A percentile compares a stretch with the other conserved stretches of the same genome.
These are phyloP conservation scores for Xenoacremonium recifei DNA, from an alignment of 2,329 filamentous ascomycete species.

Conservation along the genomic window DNA sequence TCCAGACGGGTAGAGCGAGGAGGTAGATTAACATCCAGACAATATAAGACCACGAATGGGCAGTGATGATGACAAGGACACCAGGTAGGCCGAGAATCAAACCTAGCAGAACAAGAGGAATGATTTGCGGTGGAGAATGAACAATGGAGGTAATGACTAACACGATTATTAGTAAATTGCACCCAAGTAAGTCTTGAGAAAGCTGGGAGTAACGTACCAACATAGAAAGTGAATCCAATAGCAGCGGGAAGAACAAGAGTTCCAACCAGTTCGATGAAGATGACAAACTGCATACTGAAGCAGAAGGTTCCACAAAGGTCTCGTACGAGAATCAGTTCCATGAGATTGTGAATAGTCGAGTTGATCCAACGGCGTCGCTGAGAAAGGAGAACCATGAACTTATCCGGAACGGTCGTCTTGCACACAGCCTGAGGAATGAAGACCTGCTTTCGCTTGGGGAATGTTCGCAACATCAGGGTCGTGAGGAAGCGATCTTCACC, in stretches of 20 bases:
- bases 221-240: constrained; percentile 95
- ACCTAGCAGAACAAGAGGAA: constrained; percentile 83
- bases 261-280: constrained; percentile 92
- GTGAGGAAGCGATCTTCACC: constrained; percentile 95
- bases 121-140: constrained; percentile 73
- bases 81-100: constrained; percentile 93
- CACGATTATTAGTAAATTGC: constrained; percentile 6
- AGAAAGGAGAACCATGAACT: constrained; percentile 88
- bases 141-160: constrained; percentile 84
- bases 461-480: constrained; percentile 96
- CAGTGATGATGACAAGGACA: constrained; percentile 87
- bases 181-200: not conserved
- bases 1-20: constrained; percentile 91
- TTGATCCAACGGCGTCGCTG: constrained; percentile 99
- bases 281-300: constrained; percentile 99
- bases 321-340: constrained; percentile 93
- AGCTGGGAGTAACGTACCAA: constrained; percentile 61
- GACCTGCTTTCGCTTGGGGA: constrained; percentile 98
- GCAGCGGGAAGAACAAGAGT: constrained; percentile 94
- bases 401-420: constrained; percentile 94
- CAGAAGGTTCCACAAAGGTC: constrained; percentile 98
- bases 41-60: constrained; percentile 89
- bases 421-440: constrained; percentile 98
- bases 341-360: constrained; percentile 96
- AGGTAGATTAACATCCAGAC: constrained; percentile 98